Base-by-base conservation (phyloP, 1,284 basidiomycete genomes). In the Paramarasmius palmivorus region DNA sequence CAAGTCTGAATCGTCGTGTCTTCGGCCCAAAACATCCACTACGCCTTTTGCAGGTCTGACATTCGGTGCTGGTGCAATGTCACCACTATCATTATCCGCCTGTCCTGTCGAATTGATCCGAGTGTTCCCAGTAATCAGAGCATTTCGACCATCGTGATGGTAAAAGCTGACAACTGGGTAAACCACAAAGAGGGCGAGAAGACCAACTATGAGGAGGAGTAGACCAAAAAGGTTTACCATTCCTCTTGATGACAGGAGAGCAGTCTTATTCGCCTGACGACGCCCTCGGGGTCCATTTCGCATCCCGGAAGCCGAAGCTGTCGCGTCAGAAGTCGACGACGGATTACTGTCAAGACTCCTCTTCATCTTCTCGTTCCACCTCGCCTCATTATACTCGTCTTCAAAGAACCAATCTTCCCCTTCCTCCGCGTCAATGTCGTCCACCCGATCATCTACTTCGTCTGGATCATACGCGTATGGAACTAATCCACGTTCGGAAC, bases 391-490 rank as follows among this genome's bases (percentile, higher is more conserved):
- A 17, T 45, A 45, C 25, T 45, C 42, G 25, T 45, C 42, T 32
- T 45, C 42, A 26, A 45, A 45, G n/a, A 15, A 9, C 35, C 51
- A 45, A 36, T 47, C 44, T 20, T 32, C 34, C 1, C 25, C 36
- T 29, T 39, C 39, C n/a, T 51, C 35, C 8, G 22, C 17, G 7
- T 46, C 35, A 29, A 40, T 20, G 45, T 50, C 45, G n/a, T 50
- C 34, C 7, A 50, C 26, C 34, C 29, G 19, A 37, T 54, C 48
- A 12, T 50, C 53, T 9, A 23, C 38, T 29, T 49, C 53, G 12
- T 54, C 53, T 2, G 53, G 53, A 14, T 54, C 53, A 25, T 50
- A 54, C 14, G 53, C 48, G 26, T 54, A 54, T 2, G 53, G 34
- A 12, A 54, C 40, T 12, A 50, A 20, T 15, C 53, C 53, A 5